Percentiles rank a stretch among this genome's conserved stretches.
Conservation (phyloP, 257 asterid genomes). For the Gardenia jasminoides region DNA sequence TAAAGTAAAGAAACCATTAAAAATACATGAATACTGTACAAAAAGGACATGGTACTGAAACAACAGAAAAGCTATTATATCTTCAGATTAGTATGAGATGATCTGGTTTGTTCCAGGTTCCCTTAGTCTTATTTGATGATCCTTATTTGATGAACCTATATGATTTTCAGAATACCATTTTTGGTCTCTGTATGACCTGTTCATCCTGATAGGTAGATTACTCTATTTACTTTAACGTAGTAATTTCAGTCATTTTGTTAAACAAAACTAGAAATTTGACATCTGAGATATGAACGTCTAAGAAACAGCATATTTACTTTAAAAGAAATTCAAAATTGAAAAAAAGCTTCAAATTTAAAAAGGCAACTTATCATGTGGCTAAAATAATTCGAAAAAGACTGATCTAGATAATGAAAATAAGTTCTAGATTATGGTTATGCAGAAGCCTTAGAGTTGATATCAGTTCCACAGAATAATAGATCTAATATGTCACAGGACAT, state of each 20-base stretch:
- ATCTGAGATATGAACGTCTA: no score
- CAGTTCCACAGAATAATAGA: background rate
- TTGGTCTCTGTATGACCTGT: background rate
- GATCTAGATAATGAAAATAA: background rate
- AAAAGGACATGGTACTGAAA: background rate
- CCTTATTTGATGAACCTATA: background rate
- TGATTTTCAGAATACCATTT: background rate
- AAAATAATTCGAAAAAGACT: background rate
- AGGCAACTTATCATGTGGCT: background rate
- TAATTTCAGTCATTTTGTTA: background rate
- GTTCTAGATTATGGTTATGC: background rate
- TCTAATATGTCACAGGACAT: background rate
- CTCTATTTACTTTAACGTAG: background rate
- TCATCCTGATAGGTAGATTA: background rate
- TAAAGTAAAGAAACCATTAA: constrained; percentile 19
- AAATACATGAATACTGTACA: background rate
- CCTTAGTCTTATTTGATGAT: background rate
- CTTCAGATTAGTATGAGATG: background rate
- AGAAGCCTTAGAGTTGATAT: background rate
- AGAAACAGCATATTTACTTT: background rate
- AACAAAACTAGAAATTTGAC: background rate
- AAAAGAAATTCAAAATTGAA: background rate
- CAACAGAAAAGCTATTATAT: background rate
- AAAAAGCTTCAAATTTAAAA: background rate
- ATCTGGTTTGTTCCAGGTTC: background rate